Conservation (phyloP, 495 filamentous ascomycete genomes). For the Saxophila tyrrhenica region DNA sequence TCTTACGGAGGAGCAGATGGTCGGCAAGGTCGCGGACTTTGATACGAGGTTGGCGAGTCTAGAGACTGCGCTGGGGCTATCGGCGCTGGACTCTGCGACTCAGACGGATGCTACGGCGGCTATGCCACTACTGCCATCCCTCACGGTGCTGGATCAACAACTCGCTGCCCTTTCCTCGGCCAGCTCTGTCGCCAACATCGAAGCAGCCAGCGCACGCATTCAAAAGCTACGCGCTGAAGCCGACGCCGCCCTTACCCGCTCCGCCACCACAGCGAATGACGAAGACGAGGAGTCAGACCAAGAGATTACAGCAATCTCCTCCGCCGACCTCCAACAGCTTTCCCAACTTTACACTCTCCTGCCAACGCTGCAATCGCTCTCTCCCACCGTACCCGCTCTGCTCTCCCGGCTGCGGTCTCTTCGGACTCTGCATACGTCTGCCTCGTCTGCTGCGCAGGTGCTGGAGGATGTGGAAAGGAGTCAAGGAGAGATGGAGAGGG, state of each 20-base stretch:
- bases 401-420: conserved; percentile 78
- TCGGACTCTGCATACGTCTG: conserved; percentile 73
- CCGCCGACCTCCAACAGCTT: conserved; percentile 6
- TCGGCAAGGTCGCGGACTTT: conserved; percentile 78
- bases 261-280: not conserved
- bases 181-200: conserved; percentile 51
- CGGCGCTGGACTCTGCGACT: conserved; percentile 53
- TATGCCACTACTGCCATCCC: conserved; percentile 62
- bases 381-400: conserved; percentile 73
- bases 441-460: conserved; percentile 70
- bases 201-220: conserved; percentile 61
- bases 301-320: not conserved
- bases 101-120: conserved; percentile 36
- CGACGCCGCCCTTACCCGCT: conserved; percentile 36
- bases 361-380: conserved; percentile 75
- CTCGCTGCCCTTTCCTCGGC: conserved; percentile 52
- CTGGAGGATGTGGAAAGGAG: conserved; percentile 64
- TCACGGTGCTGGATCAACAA: conserved; percentile 66
- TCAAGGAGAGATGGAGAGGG: conserved; percentile 70
- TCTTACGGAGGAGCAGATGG: conserved; percentile 21
- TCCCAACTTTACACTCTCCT: conserved; percentile 64
- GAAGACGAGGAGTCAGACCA: conserved; percentile 1
- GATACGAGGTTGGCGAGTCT: conserved; percentile 66
- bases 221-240: conserved; percentile 62
- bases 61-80: conserved; percentile 73